Conservation (phyloP, 306 rosid species). For the Coriaria nepalensis region DNA sequence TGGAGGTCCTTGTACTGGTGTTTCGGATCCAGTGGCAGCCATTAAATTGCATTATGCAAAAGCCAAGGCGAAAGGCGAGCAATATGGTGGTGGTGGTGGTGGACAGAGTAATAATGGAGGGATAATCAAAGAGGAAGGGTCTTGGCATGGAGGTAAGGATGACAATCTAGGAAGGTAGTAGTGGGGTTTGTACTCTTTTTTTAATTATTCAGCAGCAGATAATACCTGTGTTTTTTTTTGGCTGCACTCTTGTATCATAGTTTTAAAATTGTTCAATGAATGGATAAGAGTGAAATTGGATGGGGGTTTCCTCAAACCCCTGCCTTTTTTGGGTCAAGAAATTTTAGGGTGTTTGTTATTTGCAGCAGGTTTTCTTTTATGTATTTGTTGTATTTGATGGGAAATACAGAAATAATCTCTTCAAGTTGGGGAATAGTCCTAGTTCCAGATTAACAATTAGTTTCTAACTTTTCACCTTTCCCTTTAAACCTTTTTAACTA, state of each 20-base stretch:
- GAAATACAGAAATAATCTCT: background rate
- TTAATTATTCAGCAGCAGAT: slow-evolving; percentile 25
- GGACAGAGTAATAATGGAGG: slow-evolving; percentile 31
- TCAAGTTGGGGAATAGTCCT: too few relatives aligned
- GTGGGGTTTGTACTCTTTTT: background rate
- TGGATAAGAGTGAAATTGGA: background rate
- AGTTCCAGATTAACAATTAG: too few relatives aligned
- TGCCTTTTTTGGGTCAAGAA: too few relatives aligned
- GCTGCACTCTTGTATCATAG: background rate
- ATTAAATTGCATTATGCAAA: slow-evolving; percentile 74
- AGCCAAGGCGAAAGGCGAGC: slow-evolving; percentile 49
- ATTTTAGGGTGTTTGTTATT: slow-evolving; percentile 3
- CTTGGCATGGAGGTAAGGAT: slow-evolving; percentile 43
- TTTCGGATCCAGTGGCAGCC: slow-evolving; percentile 88
- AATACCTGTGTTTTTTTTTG: slow-evolving; percentile 7
- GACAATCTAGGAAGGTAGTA: background rate
- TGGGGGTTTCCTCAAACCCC: background rate
- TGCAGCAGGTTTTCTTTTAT: slow-evolving; percentile 44
- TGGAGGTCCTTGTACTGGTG: slow-evolving; percentile 60
- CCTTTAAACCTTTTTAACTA: too few relatives aligned
- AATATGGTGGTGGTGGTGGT: slow-evolving; percentile 26
- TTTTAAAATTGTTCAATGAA: background rate
- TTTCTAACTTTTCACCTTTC: too few relatives aligned
- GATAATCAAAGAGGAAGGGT: slow-evolving; percentile 45
- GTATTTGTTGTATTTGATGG: slow-evolving; percentile 11